Evolutionary conservation across 192 early-diverging fungal genomes (phyloP).

Genomic region (Coemansia sp.): DNA sequence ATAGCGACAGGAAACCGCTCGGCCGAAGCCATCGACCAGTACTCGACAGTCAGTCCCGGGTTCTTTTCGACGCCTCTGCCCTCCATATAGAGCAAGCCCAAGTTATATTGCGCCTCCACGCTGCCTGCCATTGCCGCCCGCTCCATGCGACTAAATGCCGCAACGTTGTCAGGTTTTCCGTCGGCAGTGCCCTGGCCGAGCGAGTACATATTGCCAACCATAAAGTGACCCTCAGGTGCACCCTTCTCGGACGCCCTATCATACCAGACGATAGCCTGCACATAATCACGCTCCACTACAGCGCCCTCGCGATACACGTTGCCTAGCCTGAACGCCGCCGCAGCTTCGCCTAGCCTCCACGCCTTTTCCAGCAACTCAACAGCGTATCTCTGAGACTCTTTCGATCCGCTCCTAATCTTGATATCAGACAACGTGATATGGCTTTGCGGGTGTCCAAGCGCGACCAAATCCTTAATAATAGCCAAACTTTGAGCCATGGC

Average conservation of each 20-base stretch:
- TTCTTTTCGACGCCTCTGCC: slow-evolving; percentile 29
- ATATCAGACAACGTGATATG: slow-evolving; percentile 24
- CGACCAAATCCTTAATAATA: slow-evolving; percentile 21
- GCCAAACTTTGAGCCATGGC: background rate
- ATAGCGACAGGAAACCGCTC: slow-evolving; percentile 29
- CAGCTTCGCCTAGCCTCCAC: background rate
- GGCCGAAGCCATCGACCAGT: slow-evolving; percentile 34
- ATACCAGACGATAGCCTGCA: slow-evolving; percentile 27
- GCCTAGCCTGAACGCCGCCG: slow-evolving; percentile 30
- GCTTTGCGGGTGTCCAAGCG: slow-evolving; percentile 20
- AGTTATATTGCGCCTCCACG: slow-evolving; percentile 42
- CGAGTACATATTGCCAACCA: slow-evolving; percentile 32
- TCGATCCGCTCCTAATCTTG: slow-evolving; percentile 7
- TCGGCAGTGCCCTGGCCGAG: slow-evolving; percentile 14
- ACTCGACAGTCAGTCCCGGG: slow-evolving; percentile 30
- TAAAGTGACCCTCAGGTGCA: slow-evolving; percentile 23
- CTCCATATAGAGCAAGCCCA: slow-evolving; percentile 31
- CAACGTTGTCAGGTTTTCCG: slow-evolving; percentile 20
- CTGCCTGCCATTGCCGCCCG: slow-evolving; percentile 24
- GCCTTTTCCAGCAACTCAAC: slow-evolving; percentile 28
- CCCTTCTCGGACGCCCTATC: slow-evolving; percentile 15
- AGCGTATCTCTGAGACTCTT: slow-evolving; percentile 1
- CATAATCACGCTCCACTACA: slow-evolving; percentile 2
- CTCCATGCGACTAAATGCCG: slow-evolving; percentile 34
- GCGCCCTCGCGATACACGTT: slow-evolving; percentile 22